Percentiles rank a stretch among this genome's conserved stretches.
These are phyloP conservation scores for Aspergillus sp. DNA, from an alignment of 2,329 filamentous ascomycete genomes.

Conservation along the genomic window DNA sequence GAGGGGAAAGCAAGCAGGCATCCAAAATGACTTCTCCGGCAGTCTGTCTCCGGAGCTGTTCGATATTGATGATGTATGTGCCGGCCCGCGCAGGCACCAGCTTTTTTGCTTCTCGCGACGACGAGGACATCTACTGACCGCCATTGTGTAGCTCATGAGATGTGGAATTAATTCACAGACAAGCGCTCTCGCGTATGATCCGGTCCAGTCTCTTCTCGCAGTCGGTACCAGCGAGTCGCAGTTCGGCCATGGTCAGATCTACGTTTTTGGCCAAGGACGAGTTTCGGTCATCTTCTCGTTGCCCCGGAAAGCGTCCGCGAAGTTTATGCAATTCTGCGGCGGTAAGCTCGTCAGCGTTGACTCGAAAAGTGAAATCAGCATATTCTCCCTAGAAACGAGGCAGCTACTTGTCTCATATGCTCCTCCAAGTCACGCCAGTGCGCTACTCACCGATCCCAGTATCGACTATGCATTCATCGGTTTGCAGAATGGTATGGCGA, in stretches of 20 bases:
- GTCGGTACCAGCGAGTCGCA: slow-evolving; percentile 86
- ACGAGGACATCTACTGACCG: neutral
- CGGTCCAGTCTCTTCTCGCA: slow-evolving; percentile 88
- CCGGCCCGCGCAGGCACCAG: slow-evolving; percentile 28
- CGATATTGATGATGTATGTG: slow-evolving; percentile 71
- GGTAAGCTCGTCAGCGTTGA: slow-evolving; percentile 85
- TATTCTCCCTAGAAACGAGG: slow-evolving; percentile 78
- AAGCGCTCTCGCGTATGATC: slow-evolving; percentile 85
- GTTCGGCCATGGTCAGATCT: slow-evolving; percentile 83
- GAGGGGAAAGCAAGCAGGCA: slow-evolving; percentile 87
- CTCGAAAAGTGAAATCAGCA: slow-evolving; percentile 76
- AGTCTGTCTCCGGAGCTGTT: slow-evolving; percentile 78
- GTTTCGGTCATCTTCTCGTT: slow-evolving; percentile 74
- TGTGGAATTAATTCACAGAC: slow-evolving; percentile 77
- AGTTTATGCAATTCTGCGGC: slow-evolving; percentile 77
- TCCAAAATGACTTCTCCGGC: slow-evolving; percentile 85
- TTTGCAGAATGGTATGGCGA: slow-evolving; percentile 61
- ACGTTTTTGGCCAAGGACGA: slow-evolving; percentile 79
- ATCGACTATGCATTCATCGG: slow-evolving; percentile 92
- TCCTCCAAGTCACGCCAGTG: slow-evolving; percentile 72
- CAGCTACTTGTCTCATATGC: slow-evolving; percentile 67
- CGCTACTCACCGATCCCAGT: slow-evolving; percentile 79
- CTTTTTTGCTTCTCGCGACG: slow-evolving; percentile 12
- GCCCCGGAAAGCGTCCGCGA: slow-evolving; percentile 71
- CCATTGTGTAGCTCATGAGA: slow-evolving; percentile 56